Percentiles rank a stretch among this genome's conserved stretches.
phyloP scores from a whole-genome alignment of 805 yeast genomes.

The Yarrowia sp. region DNA sequence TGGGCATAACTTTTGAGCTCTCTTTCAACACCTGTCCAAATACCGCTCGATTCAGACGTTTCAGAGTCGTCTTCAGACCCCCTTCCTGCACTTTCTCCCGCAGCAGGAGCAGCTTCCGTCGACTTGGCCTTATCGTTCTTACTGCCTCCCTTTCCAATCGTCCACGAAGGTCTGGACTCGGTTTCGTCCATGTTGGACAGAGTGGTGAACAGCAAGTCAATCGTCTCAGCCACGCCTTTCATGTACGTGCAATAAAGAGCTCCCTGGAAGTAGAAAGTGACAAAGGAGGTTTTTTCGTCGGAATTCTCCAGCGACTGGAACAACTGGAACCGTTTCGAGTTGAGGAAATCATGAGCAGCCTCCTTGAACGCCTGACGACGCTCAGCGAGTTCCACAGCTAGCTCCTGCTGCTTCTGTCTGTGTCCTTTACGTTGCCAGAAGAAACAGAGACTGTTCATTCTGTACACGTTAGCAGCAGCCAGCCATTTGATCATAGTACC shows the following conservation, averaged over 20 bases:
- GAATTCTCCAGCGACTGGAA: slow-evolving; percentile 17
- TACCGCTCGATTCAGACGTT: not conserved
- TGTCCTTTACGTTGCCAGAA: slow-evolving; percentile 15
- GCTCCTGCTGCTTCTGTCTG: not conserved
- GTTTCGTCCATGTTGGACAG: slow-evolving; percentile 29
- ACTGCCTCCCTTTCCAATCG: slow-evolving; percentile 12
- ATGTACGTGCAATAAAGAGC: slow-evolving; percentile 29
- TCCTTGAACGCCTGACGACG: slow-evolving; percentile 12
- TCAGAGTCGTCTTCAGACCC: not conserved
- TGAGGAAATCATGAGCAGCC: slow-evolving; percentile 20
- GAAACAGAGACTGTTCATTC: slow-evolving; percentile 7
- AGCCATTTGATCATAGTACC: slow-evolving; percentile 28
- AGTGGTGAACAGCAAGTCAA: slow-evolving; percentile 10
- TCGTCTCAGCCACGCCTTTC: slow-evolving; percentile 24
- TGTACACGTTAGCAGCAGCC: slow-evolving; percentile 30
- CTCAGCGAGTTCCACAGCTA: slow-evolving; percentile 15
- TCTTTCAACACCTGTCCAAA: slow-evolving; percentile 6
- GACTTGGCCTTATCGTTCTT: slow-evolving; percentile 8
- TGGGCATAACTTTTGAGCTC: slow-evolving; percentile 4
- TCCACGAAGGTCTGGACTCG: slow-evolving; percentile 17
- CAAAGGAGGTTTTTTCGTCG: slow-evolving; percentile 4
- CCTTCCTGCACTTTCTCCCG: not conserved
- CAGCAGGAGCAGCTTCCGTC: slow-evolving; percentile 19
- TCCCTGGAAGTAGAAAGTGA: slow-evolving; percentile 35
- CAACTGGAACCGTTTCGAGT: slow-evolving; percentile 6